phyloP scores from a whole-genome alignment of 2,329 filamentous ascomycete species.

The Colletotrichum sp. region DNA sequence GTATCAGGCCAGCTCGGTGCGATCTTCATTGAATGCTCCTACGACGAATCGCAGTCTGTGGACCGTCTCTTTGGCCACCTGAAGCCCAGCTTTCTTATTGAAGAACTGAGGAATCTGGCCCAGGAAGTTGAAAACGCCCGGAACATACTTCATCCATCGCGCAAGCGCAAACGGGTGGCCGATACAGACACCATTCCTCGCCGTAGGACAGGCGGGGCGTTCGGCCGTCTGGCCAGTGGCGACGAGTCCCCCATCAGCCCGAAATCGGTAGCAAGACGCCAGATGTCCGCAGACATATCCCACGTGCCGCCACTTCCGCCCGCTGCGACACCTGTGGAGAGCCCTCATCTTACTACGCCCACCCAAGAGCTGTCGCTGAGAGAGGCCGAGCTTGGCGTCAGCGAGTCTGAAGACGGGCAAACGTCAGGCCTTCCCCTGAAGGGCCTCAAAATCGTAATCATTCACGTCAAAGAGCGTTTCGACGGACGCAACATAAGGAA shows the following conservation, averaged over 20 bases:
- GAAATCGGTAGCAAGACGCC: constrained; percentile 39
- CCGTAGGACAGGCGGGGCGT: constrained; percentile 11
- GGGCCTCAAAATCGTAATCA: constrained; percentile 82
- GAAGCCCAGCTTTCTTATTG: constrained; percentile 79
- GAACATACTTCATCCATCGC: constrained; percentile 39
- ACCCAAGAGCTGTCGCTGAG: constrained; percentile 49
- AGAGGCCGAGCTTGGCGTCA: constrained; percentile 33
- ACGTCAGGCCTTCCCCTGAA: constrained; percentile 55
- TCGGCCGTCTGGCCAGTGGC: constrained; percentile 13
- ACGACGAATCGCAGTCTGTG: constrained; percentile 79
- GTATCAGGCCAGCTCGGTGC: constrained; percentile 72
- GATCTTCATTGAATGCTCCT: constrained; percentile 96
- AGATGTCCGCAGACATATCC: constrained; percentile 33
- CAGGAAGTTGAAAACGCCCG: constrained; percentile 66
- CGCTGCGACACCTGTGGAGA: constrained; percentile 22
- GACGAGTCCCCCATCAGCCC: constrained; percentile 57
- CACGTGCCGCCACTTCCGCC: constrained; percentile 51
- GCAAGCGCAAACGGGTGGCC: constrained; percentile 67
- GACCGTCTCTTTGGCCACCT: constrained; percentile 87
- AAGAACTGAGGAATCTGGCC: constrained; percentile 77
- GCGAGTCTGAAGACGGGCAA: constrained; percentile 13
- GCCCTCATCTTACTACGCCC: constrained; percentile 51
- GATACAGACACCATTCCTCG: constrained; percentile 34
- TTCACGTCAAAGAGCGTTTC: constrained; percentile 90
- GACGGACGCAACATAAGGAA: constrained; percentile 71